Evolutionary conservation across 257 asterid genomes (phyloP).

Genomic region (Penstemon eatonii): DNA sequence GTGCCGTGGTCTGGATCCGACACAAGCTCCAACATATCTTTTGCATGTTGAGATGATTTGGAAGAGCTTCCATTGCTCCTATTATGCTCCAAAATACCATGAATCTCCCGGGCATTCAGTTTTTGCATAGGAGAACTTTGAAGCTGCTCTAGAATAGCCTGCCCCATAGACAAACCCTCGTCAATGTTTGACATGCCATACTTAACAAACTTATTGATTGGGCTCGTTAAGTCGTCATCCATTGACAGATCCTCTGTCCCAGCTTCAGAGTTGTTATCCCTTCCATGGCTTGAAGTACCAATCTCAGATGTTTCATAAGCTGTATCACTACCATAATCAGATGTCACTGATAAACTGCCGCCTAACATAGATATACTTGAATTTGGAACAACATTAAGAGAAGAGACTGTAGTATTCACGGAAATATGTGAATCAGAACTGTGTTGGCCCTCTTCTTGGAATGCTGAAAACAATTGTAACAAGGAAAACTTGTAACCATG

Average conservation of each 20-base stretch:
- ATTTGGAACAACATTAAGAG: slow-evolving; percentile 52
- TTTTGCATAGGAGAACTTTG: slow-evolving; percentile 73
- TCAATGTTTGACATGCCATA: slow-evolving; percentile 94
- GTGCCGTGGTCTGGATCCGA: slow-evolving; percentile 39
- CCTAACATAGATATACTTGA: slow-evolving; percentile 46
- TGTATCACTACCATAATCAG: slow-evolving; percentile 90
- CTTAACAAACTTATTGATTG: slow-evolving; percentile 85
- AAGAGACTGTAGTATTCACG: slow-evolving; percentile 42
- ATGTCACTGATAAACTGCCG: slow-evolving; percentile 66
- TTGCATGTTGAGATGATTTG: slow-evolving; percentile 43
- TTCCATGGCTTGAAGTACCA: slow-evolving; percentile 71
- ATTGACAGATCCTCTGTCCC: slow-evolving; percentile 70
- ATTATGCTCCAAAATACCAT: slow-evolving; percentile 36
- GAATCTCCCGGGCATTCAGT: slow-evolving; percentile 40
- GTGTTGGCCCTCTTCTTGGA: slow-evolving; percentile 69
- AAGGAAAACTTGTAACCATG: slow-evolving; percentile 19
- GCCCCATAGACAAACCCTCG: slow-evolving; percentile 95
- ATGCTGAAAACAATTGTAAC: slow-evolving; percentile 59
- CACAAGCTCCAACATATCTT: slow-evolving; percentile 33
- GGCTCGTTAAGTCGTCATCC: slow-evolving; percentile 72
- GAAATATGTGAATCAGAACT: slow-evolving; percentile 50
- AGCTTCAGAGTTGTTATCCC: slow-evolving; percentile 79
- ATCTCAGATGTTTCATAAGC: slow-evolving; percentile 87
- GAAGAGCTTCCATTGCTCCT: slow-evolving; percentile 59
- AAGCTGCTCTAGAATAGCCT: slow-evolving; percentile 86